Evolutionary conservation across 1,284 basidiomycete species (phyloP).

Genomic region (Porogramme epimiltina): DNA sequence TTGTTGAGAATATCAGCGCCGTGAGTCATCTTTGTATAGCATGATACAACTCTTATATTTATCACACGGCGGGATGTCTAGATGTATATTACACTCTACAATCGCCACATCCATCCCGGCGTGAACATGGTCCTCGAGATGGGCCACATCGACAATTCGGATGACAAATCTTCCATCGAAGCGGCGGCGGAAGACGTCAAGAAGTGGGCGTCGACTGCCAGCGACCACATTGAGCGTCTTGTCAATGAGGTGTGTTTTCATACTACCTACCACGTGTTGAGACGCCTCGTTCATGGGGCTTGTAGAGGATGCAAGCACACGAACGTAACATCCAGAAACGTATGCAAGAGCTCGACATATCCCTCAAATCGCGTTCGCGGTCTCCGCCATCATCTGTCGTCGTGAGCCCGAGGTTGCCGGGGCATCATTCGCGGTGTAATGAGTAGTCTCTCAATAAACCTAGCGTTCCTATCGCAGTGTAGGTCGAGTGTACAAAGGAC

Average conservation of each 20-base stretch:
- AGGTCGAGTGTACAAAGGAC: too few relatives aligned
- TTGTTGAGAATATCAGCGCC: slow-evolving; percentile 11
- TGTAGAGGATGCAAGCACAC: slow-evolving; percentile 8
- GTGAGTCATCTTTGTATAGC: too few relatives aligned
- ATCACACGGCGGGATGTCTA: too few relatives aligned
- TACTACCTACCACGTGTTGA: not conserved
- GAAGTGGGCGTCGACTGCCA: slow-evolving; percentile 9
- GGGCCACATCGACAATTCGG: slow-evolving; percentile 6
- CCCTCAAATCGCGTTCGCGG: slow-evolving; percentile 3
- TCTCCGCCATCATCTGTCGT: too few relatives aligned
- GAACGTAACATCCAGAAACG: slow-evolving; percentile 8
- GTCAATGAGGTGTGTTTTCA: slow-evolving; percentile 2
- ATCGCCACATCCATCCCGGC: slow-evolving; percentile 10
- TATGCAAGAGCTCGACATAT: slow-evolving; percentile 3
- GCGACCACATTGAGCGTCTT: slow-evolving; percentile 4
- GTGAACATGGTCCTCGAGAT: slow-evolving; percentile 14
- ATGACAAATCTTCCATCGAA: not conserved
- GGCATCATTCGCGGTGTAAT: too few relatives aligned
- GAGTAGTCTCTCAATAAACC: too few relatives aligned
- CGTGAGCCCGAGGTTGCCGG: too few relatives aligned
- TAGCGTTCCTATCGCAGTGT: too few relatives aligned
- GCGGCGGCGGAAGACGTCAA: slow-evolving; percentile 4
- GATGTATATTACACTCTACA: slow-evolving; percentile 15
- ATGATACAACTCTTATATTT: too few relatives aligned
- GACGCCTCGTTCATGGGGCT: too few relatives aligned